These are phyloP conservation scores for Sanguinoderma infundibulare DNA, from an alignment of 1,284 basidiomycete species.

Conservation along the genomic window DNA sequence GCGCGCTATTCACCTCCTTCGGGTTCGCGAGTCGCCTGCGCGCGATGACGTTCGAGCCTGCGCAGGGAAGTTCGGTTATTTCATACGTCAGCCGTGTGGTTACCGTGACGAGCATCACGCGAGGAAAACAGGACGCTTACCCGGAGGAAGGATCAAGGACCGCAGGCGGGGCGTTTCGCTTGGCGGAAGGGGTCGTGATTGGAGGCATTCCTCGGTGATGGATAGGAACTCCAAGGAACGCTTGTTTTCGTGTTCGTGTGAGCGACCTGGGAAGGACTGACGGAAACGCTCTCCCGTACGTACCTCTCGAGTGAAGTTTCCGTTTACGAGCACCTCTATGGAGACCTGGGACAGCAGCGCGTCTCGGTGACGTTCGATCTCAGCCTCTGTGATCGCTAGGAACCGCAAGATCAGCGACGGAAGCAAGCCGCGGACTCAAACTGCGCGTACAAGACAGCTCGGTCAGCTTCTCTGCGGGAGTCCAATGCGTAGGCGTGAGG, in stretches of 20 bases:
- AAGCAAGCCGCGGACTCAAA: neutral
- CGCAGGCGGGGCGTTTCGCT: conserved; percentile 28
- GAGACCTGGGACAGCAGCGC: conserved; percentile 30
- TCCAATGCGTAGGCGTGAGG: conserved; percentile 31
- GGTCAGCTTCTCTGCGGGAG: conserved; percentile 31
- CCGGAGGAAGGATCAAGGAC: conserved; percentile 29
- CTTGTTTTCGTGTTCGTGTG: conserved; percentile 1
- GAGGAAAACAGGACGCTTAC: conserved; percentile 15
- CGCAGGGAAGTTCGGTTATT: neutral
- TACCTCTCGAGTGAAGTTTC: conserved; percentile 31
- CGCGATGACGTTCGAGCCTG: conserved; percentile 30
- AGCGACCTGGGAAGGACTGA: neutral
- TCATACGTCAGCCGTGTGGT: neutral
- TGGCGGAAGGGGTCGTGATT: conserved; percentile 20
- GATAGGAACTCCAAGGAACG: conserved; percentile 9
- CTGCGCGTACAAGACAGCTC: conserved; percentile 29
- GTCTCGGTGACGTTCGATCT: conserved; percentile 31
- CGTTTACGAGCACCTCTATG: conserved; percentile 31
- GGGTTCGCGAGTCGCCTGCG: conserved; percentile 29
- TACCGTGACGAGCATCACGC: neutral
- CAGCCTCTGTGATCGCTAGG: conserved; percentile 25
- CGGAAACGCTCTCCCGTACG: conserved; percentile 8
- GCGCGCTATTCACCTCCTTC: conserved; percentile 33
- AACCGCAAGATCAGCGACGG: neutral
- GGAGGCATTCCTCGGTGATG: conserved; percentile 25